Evolutionary conservation across 129 eudicot species (phyloP), one percentile per base, ranked within the genome.

Genomic region (Flaveria ramosissima): DNA sequence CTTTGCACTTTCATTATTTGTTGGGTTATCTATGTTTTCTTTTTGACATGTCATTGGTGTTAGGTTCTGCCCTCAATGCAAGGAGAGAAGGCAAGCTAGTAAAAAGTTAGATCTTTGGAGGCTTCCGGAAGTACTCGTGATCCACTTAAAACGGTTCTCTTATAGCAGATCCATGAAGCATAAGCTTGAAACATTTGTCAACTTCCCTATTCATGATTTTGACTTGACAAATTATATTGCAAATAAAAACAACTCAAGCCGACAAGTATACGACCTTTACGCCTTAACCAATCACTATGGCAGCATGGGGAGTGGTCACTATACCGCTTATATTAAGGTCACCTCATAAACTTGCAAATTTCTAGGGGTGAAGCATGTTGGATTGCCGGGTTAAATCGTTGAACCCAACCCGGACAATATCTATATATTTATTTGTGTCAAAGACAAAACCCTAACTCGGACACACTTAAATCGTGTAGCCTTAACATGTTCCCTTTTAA

Each of bases 221-320:
- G 93, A 93, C 74, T 81, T 93, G 89, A 90, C 97, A 27, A 91
- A 87, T 73, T 93, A 93, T 67, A 80, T 93, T 19, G 97, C 97
- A 57, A 88, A 87, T 88, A 90, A 93, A 83, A 89, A 86, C 87
- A 91, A 84, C 83, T 62, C 88, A 0, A 81, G 68, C 23, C 97
- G 83, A 74, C 98, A 93, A 80, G 86, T 91, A 43, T 93, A 93
- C 77, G 92, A 93, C 80, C 90, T 93, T 15, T 93, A 93, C 77
- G 98, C 97, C 71, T 81, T 93, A 50, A 93, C 89, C 55, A 93
- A 93, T 86, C 98, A 93, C 83, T 93, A 87, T 79, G 97, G 98
- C 63, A 83, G 96, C 87, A 93, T 93, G 98, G 98, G 98, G 70
- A 90, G 98, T 80, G 98, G 98, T 53, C 98, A 93, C 73, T 93